These are phyloP conservation scores for Diaporthe caulivora DNA, from an alignment of 2,329 filamentous ascomycete genomes.

Conservation along the genomic window DNA sequence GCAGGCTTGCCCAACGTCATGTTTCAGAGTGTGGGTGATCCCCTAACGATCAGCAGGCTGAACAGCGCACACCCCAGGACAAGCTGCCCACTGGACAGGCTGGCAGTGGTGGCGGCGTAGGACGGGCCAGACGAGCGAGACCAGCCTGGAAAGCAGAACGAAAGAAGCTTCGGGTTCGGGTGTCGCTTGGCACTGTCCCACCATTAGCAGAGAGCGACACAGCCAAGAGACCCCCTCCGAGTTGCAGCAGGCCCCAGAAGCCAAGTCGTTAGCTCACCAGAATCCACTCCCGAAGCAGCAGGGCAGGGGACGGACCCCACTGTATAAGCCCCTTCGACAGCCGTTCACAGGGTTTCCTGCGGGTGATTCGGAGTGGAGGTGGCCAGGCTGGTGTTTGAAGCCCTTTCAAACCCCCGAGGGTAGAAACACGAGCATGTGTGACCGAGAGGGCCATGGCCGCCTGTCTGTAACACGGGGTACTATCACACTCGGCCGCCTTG, in stretches of 20 bases:
- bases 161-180: constrained; percentile 14
- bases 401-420: neutral
- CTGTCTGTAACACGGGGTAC: constrained; percentile 24
- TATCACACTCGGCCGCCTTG: constrained; percentile 18
- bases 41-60: constrained; percentile 16
- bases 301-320: constrained; percentile 6
- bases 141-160: neutral
- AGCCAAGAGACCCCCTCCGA: constrained; percentile 18
- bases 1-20: constrained; percentile 18
- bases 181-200: constrained; percentile 21
- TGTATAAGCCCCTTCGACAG: constrained; percentile 19
- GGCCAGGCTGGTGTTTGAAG: constrained; percentile 29
- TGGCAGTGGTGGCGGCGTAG: no score
- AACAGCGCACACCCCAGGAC: constrained; percentile 20
- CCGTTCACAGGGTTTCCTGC: neutral
- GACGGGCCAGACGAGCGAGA: neutral
- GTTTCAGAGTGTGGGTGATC: constrained; percentile 29
- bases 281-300: neutral
- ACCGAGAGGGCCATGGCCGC: constrained; percentile 9
- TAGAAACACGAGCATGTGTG: constrained; percentile 21
- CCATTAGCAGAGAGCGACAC: constrained; percentile 18
- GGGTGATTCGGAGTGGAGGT: constrained; percentile 16
- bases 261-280: constrained; percentile 15
- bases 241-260: constrained; percentile 27
- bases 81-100: constrained; percentile 5